Conservation (phyloP, 23 red algal species). For the Agarophyton chilense region DNA sequence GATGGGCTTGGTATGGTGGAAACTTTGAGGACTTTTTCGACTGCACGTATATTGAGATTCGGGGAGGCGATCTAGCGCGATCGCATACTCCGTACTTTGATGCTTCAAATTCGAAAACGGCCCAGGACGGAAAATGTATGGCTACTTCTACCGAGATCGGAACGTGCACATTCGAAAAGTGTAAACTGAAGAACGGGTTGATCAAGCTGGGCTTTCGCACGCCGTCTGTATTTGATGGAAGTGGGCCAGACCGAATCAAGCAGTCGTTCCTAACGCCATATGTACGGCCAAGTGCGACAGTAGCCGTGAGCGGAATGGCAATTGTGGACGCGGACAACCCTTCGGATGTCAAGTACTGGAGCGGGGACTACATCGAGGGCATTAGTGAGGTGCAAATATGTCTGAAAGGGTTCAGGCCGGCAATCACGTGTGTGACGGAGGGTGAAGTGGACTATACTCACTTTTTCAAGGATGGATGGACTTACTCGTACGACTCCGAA, state of each 20-base stretch:
- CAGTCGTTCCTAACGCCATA: not conserved
- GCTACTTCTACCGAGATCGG: not conserved
- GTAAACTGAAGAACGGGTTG: not conserved
- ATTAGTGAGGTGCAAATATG: constrained; percentile 15
- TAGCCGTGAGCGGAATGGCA: not conserved
- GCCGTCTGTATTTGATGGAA: constrained; percentile 6
- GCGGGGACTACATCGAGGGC: not conserved
- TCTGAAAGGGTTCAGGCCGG: constrained; percentile 12
- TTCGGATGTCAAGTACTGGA: constrained; percentile 17
- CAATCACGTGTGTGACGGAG: constrained; percentile 12
- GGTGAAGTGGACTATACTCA: constrained; percentile 11
- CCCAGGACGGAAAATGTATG: not conserved
- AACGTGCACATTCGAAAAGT: constrained; percentile 5
- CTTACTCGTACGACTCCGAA: constrained; percentile 11
- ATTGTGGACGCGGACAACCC: constrained; percentile 10
- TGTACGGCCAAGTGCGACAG: not conserved
- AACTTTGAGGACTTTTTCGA: constrained; percentile 34
- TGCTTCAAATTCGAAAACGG: constrained; percentile 12
- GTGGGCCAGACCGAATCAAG: not conserved
- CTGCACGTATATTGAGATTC: constrained; percentile 44
- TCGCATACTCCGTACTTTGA: constrained; percentile 24
- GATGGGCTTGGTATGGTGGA: constrained; percentile 70
- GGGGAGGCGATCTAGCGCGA: constrained; percentile 4
- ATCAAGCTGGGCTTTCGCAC: not conserved
- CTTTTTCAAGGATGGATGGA: constrained; percentile 42